Evolutionary conservation across 1,284 basidiomycete species (phyloP).

Genomic region (Microbotryomycetes sp.): DNA sequence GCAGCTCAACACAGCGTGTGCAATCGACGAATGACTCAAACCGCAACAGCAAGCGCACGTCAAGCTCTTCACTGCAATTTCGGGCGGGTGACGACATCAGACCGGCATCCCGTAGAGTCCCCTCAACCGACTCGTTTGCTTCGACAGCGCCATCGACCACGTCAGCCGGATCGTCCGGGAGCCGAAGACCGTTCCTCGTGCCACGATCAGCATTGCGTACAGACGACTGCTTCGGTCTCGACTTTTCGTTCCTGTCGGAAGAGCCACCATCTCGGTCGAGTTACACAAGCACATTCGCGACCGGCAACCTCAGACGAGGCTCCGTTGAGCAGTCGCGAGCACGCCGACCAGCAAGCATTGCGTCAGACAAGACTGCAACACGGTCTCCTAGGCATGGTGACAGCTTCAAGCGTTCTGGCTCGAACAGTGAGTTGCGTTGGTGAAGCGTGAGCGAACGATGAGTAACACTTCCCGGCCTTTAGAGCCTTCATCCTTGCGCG

Average conservation of each 20-base stretch:
- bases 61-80: not conserved
- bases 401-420: slow-evolving; percentile 2
- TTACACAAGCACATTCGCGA: not conserved
- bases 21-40: not conserved
- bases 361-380: not conserved
- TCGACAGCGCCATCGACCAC: not conserved
- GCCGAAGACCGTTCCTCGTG: not conserved
- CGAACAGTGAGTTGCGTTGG: not conserved
- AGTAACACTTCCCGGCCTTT: not conserved
- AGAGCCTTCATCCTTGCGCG: not conserved
- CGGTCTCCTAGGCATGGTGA: not conserved
- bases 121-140: not conserved
- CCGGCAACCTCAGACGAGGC: not conserved
- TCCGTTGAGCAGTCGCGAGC: not conserved
- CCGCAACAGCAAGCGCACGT: not conserved
- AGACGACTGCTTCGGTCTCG: not conserved
- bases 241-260: slow-evolving; percentile 14
- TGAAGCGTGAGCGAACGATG: no score
- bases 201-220: not conserved
- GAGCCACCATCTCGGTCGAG: slow-evolving; percentile 12
- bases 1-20: not conserved
- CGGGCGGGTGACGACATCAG: not conserved
- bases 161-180: not conserved
- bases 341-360: not conserved
- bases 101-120: not conserved